A percentile compares a stretch with the other conserved stretches of the same genome.
Evolutionary conservation across 352 stramenopile genomes (phyloP).

Genomic region (Pythium volutum): DNA sequence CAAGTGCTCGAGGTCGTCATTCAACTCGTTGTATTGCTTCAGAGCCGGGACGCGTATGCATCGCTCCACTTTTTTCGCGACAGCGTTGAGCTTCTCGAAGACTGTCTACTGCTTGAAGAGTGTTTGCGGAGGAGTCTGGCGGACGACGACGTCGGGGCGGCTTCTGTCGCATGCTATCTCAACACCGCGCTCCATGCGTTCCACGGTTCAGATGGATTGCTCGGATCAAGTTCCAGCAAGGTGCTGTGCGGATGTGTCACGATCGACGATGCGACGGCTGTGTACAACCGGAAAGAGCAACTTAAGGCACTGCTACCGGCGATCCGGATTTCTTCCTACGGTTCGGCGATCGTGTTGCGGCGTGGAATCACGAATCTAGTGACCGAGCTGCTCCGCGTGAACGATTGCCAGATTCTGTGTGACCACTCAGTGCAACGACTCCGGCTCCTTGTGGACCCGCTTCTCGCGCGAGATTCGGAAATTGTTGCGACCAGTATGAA

Average conservation of each 20-base stretch:
- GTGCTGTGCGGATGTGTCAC: constrained; percentile 27
- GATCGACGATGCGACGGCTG: constrained; percentile 12
- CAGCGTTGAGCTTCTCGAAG: constrained; percentile 27
- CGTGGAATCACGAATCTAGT: constrained; percentile 20
- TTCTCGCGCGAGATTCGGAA: constrained; percentile 23
- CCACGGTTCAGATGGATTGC: constrained; percentile 22
- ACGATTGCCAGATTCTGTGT: constrained; percentile 7
- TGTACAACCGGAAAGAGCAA: constrained; percentile 20
- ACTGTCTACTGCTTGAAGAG: constrained; percentile 30
- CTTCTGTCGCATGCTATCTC: constrained; percentile 27
- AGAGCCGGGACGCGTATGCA: constrained; percentile 22
- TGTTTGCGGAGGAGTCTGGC: constrained; percentile 11
- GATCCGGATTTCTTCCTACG: constrained; percentile 15
- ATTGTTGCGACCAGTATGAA: constrained; percentile 7
- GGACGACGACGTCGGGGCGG: constrained; percentile 1
- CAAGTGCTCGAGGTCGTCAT: constrained; percentile 20
- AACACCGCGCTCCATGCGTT: constrained; percentile 32
- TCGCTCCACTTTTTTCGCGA: constrained; percentile 29
- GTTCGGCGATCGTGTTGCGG: constrained; percentile 12
- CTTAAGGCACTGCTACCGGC: constrained; percentile 24
- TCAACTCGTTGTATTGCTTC: constrained; percentile 23
- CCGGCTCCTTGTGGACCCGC: constrained; percentile 13
- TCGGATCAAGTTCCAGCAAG: constrained; percentile 10
- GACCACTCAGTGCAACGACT: constrained; percentile 21
- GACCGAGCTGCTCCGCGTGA: constrained; percentile 11